Percentiles rank a stretch among this genome's conserved stretches.
These are phyloP conservation scores for Trametes punicea DNA, from an alignment of 768 basidiomycete species.

Conservation along the genomic window DNA sequence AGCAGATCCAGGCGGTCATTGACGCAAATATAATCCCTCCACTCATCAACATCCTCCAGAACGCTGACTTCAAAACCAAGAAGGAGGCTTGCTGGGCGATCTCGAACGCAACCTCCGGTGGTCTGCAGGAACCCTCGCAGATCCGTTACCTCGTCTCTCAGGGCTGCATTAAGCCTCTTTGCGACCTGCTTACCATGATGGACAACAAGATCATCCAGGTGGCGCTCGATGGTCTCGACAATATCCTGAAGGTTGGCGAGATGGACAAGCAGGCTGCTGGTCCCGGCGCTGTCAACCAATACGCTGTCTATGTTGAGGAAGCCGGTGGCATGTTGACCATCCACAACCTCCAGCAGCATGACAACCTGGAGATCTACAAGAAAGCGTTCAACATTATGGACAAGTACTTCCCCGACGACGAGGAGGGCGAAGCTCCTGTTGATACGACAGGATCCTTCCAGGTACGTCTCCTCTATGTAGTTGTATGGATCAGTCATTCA, in stretches of 20 bases:
- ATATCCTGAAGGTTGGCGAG: conserved; percentile 97
- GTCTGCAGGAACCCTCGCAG: conserved; percentile 92
- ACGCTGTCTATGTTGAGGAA: conserved; percentile 94
- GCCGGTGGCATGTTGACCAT: conserved; percentile 99
- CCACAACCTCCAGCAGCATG: conserved; percentile 98
- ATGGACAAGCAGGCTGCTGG: conserved; percentile 83
- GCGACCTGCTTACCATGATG: conserved; percentile 95
- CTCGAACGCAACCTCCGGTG: conserved; percentile 97
- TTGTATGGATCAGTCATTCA: background rate
- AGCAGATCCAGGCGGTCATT: conserved; percentile 95
- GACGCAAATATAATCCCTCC: conserved; percentile 98
- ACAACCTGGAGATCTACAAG: conserved; percentile 99
- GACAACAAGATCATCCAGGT: conserved; percentile 99
- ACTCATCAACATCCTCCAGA: conserved; percentile 94
- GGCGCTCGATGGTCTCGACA: conserved; percentile 96
- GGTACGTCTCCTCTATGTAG: conserved; percentile 40
- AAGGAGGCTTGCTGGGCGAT: conserved; percentile 99
- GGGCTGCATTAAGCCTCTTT: conserved; percentile 98
- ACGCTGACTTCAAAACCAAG: conserved; percentile 98
- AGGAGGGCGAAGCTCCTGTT: conserved; percentile 83
- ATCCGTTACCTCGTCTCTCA: conserved; percentile 97
- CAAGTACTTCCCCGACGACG: conserved; percentile 98
- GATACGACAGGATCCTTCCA: conserved; percentile 73
- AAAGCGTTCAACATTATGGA: conserved; percentile 99
- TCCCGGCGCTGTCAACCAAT: conserved; percentile 84